Evolutionary conservation across 257 asterid genomes (phyloP), one percentile per base, ranked within the genome.

Genomic region (Fraxinus pennsylvanica): DNA sequence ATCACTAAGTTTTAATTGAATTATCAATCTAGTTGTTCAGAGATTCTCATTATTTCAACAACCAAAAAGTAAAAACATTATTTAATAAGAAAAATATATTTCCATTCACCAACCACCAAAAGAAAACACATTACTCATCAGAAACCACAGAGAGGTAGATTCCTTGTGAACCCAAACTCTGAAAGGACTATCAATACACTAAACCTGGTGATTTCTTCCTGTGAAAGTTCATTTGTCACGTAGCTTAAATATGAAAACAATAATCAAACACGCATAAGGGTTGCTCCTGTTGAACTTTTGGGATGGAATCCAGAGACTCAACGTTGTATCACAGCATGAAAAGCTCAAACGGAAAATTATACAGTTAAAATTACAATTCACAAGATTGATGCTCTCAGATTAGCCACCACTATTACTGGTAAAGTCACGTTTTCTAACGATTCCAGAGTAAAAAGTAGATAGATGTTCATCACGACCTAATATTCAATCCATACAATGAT

Each of bases 401-500:
- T 8, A 63, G 19, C 69, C 35, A 63, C 6, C 35, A 63, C 6
- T 19, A 63, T 22, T n/a, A 3, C 17, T 1, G 33, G 6, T 25
- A 25, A 63, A 41, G 7, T 57, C 2, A 10, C 15, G 3, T 73
- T 68, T 72, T 4, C 47, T 35, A 63, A 22, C 2, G 47, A 67
- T 65, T 38, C 54, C 72, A 43, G 74, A 4, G 13, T 25, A 27
- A 30, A 17, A 6, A 22, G 35, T 14, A 59, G 39, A 67, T 41
- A 27, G n/a, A 5, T 67, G 35, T 25, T 25, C 39, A 70, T 30
- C 21, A 75, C 2, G 9, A 50, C 67, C 79, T 29, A 76, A 78
- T 33, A 61, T 12, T 9, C 65, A 77, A 77, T 72, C 19, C 71
- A 68, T 15, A 21, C 33, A 63, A 65, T 36, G 73, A 30, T 73